phyloP scores from a whole-genome alignment of 768 basidiomycete genomes.

The Xerocomellus dryophilus region DNA sequence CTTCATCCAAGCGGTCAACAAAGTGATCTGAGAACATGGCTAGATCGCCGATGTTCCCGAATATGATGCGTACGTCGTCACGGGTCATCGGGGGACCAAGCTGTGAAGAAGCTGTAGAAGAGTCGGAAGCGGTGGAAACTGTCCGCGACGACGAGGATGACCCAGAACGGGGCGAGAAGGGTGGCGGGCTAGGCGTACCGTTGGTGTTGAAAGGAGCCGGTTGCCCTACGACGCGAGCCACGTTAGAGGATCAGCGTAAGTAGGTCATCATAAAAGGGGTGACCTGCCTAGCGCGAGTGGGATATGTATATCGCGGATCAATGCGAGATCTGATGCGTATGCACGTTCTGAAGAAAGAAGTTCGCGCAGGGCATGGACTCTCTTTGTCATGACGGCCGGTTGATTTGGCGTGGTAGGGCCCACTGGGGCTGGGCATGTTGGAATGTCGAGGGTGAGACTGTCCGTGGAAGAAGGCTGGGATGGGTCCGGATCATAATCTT shows the following conservation, averaged over 20 bases:
- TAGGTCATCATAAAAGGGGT: not conserved
- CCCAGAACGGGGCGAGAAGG: conserved; percentile 32
- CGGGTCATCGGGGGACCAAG: conserved; percentile 62
- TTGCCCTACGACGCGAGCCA: conserved; percentile 33
- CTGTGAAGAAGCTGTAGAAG: conserved; percentile 47
- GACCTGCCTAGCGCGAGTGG: conserved; percentile 71
- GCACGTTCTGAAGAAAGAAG: conserved; percentile 76
- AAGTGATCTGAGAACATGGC: conserved; percentile 70
- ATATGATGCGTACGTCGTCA: conserved; percentile 70
- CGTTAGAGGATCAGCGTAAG: conserved; percentile 9
- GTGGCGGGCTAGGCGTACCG: conserved; percentile 23
- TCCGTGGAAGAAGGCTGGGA: conserved; percentile 27
- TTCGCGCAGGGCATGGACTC: conserved; percentile 75
- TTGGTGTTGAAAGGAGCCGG: conserved; percentile 38
- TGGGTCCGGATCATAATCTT: conserved; percentile 26
- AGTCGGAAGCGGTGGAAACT: conserved; percentile 44
- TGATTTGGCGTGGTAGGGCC: conserved; percentile 28
- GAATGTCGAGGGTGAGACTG: conserved; percentile 22
- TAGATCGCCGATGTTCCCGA: conserved; percentile 73
- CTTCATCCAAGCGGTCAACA: conserved; percentile 59
- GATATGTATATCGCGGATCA: conserved; percentile 75
- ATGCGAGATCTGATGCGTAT: conserved; percentile 78
- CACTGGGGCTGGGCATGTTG: conserved; percentile 3
- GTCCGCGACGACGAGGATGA: conserved; percentile 42
- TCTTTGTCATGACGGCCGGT: conserved; percentile 52